Conservation (phyloP, 345 rosid species). For the Geranium rotundifolium region DNA sequence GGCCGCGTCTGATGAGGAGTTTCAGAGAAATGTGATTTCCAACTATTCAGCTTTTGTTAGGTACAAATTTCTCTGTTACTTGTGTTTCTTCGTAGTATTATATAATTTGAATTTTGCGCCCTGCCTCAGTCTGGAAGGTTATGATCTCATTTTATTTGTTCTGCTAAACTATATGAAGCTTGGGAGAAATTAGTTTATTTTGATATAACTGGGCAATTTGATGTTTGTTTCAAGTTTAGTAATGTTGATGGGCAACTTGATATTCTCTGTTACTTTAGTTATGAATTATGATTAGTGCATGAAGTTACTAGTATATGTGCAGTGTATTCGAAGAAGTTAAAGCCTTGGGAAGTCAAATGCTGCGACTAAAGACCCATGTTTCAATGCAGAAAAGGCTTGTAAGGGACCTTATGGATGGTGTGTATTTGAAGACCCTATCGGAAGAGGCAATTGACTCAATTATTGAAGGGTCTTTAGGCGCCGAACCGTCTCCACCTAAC, state of each 20-base stretch:
- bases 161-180: too few species aligned
- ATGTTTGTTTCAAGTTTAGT: background rate
- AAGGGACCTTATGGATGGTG: slow-evolving; percentile 25
- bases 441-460: slow-evolving; percentile 22
- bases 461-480: slow-evolving; percentile 15
- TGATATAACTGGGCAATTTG: background rate
- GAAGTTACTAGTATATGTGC: slow-evolving; percentile 4
- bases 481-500: slow-evolving; percentile 15
- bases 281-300: background rate
- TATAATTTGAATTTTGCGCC: background rate
- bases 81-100: background rate
- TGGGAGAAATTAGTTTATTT: too few species aligned
- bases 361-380: slow-evolving; percentile 34
- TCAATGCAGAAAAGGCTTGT: slow-evolving; percentile 32
- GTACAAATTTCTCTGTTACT: slow-evolving; percentile 12
- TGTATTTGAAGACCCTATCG: slow-evolving; percentile 17
- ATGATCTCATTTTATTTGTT: too few species aligned
- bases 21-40: slow-evolving; percentile 27
- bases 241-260: background rate
- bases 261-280: background rate
- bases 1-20: slow-evolving; percentile 49
- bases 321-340: slow-evolving; percentile 43
- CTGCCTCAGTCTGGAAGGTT: too few species aligned
- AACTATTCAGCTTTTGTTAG: slow-evolving; percentile 39
- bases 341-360: slow-evolving; percentile 28